A percentile compares a stretch with the other conserved stretches of the same genome.
These are phyloP conservation scores for Fusarium scirpi DNA, from an alignment of 2,329 filamentous ascomycete species.

Conservation along the genomic window DNA sequence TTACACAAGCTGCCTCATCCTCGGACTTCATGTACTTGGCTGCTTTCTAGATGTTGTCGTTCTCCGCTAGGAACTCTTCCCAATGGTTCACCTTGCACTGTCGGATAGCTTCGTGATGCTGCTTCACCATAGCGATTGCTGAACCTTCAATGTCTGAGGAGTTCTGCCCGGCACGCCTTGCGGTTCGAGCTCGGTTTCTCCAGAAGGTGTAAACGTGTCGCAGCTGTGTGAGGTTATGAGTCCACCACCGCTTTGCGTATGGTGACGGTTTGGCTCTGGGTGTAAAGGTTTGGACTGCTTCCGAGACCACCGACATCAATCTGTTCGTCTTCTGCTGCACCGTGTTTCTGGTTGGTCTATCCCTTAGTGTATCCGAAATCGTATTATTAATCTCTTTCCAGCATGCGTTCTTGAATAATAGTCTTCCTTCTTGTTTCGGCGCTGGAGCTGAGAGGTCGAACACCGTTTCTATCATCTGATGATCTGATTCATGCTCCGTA, in stretches of 20 bases:
- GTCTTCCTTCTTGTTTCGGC: background rate
- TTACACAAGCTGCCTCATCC: too few relatives aligned
- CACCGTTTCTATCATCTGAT: too few relatives aligned
- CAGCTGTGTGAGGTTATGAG: background rate
- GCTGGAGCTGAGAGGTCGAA: too few relatives aligned
- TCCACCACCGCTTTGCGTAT: background rate
- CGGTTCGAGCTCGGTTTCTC: too few relatives aligned
- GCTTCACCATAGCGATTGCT: background rate
- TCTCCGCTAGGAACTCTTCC: background rate
- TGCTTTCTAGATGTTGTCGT: background rate
- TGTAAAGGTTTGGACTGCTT: background rate
- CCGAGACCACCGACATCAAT: background rate
- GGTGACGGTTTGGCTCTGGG: background rate
- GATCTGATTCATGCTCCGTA: too few relatives aligned
- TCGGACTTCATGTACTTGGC: too few relatives aligned
- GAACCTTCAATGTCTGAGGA: background rate
- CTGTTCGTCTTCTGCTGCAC: background rate
- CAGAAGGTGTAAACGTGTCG: too few relatives aligned
- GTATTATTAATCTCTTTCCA: background rate
- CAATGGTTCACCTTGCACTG: background rate
- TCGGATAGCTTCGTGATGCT: background rate
- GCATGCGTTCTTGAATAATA: background rate
- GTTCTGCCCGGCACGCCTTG: too few relatives aligned
- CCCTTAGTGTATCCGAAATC: background rate
- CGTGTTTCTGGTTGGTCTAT: background rate